phyloP scores from a whole-genome alignment of 345 rosid genomes.

The Capsella bursapastoris region DNA sequence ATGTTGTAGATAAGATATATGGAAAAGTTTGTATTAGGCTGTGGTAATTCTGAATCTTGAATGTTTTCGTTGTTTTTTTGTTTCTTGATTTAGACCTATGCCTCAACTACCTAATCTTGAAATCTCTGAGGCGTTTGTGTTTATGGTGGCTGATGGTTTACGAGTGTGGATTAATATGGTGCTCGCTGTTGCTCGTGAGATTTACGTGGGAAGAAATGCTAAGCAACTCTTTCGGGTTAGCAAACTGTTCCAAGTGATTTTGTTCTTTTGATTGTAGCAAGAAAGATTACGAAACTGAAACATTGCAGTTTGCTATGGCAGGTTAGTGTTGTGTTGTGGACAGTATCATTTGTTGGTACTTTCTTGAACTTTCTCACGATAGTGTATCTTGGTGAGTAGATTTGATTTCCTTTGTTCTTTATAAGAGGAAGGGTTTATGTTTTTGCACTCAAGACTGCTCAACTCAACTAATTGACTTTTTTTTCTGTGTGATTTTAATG shows the following conservation, averaged over 20 bases:
- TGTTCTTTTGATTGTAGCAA: no score
- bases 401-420: background rate
- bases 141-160: constrained; percentile 50
- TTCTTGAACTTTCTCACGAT: constrained; percentile 78
- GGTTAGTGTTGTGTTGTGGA: constrained; percentile 72
- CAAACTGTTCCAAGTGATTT: background rate
- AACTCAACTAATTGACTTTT: background rate
- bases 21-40: background rate
- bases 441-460: background rate
- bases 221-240: constrained; percentile 69
- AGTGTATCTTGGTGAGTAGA: constrained; percentile 70
- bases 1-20: background rate
- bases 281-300: background rate
- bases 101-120: constrained; percentile 92
- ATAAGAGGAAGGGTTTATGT: background rate
- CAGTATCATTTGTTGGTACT: constrained; percentile 63
- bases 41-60: background rate
- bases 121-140: constrained; percentile 68
- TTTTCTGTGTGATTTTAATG: constrained; percentile 14
- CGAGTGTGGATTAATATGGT: constrained; percentile 53
- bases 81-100: constrained; percentile 63
- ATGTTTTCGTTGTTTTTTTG: background rate
- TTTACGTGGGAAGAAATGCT: constrained; percentile 64
- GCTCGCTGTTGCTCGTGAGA: constrained; percentile 65
- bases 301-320: constrained; percentile 38